Evolutionary conservation across 225 moss, liverwort and hornwort species (phyloP).

Genomic region (Pleurozium schreberi): DNA sequence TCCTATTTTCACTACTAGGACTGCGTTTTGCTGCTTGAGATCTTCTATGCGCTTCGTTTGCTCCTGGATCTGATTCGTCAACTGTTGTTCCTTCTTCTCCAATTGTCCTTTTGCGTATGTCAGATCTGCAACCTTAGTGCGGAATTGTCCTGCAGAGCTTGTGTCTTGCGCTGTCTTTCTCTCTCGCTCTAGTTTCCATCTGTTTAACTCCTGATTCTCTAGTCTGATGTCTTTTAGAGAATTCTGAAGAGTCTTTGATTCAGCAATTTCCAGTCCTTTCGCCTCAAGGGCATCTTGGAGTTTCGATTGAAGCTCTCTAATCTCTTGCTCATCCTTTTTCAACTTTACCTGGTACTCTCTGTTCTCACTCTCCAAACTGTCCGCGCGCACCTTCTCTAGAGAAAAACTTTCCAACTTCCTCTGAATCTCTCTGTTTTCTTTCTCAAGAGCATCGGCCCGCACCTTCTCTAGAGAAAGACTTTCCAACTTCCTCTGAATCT

Average conservation of each 20-base stretch:
- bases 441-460: neutral
- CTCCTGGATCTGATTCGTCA: neutral
- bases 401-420: neutral
- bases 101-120: neutral
- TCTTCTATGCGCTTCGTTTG: conserved; percentile 10
- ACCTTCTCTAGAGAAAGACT: neutral
- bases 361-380: conserved; percentile 1
- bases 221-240: neutral
- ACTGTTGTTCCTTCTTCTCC: conserved; percentile 8
- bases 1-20: neutral
- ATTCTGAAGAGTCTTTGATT: neutral
- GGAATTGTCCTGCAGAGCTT: neutral
- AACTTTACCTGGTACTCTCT: neutral
- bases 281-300: neutral
- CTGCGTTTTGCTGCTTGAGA: conserved; percentile 8
- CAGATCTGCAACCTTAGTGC: conserved; percentile 11
- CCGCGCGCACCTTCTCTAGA: neutral
- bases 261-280: neutral
- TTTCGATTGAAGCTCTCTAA: conserved; percentile 8
- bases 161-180: neutral
- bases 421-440: neutral
- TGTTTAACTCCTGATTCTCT: conserved; percentile 10
- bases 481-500: neutral
- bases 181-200: conserved; percentile 15
- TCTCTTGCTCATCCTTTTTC: conserved; percentile 2